Evolutionary conservation across 1,284 basidiomycete species (phyloP).

Genomic region (Exsudoporus floridanus): DNA sequence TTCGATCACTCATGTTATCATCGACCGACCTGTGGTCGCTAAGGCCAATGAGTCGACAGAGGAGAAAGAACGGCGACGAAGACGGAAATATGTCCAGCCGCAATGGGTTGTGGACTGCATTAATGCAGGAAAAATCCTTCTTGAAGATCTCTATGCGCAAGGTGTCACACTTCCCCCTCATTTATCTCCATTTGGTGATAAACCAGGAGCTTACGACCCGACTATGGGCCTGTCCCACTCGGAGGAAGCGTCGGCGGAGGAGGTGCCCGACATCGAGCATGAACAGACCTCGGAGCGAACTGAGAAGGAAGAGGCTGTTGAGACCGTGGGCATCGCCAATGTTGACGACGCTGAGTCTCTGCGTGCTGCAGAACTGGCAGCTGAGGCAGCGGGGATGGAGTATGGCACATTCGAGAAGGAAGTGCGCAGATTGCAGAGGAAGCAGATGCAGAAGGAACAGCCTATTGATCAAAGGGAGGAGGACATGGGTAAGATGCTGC

Average conservation of each 20-base stretch:
- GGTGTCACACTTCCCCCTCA: constrained; percentile 92
- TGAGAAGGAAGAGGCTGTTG: constrained; percentile 42
- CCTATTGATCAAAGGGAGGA: constrained; percentile 54
- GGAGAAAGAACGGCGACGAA: constrained; percentile 61
- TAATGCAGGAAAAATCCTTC: constrained; percentile 82
- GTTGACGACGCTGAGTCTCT: constrained; percentile 70
- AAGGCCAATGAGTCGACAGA: constrained; percentile 52
- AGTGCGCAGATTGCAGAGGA: constrained; percentile 67
- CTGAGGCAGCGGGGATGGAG: constrained; percentile 87
- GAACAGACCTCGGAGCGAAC: constrained; percentile 38
- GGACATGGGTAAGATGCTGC: constrained; percentile 97
- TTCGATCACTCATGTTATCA: constrained; percentile 93
- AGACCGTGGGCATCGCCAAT: constrained; percentile 45
- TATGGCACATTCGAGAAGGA: constrained; percentile 82
- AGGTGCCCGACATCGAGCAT: constrained; percentile 43
- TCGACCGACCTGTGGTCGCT: constrained; percentile 79
- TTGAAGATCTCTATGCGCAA: constrained; percentile 85
- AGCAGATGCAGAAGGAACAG: constrained; percentile 40
- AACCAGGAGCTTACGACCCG: constrained; percentile 77
- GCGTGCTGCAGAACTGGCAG: constrained; percentile 89
- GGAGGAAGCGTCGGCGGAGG: constrained; percentile 37
- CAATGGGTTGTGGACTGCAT: constrained; percentile 99
- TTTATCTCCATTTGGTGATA: constrained; percentile 91
- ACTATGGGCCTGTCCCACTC: constrained; percentile 42
- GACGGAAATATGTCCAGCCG: constrained; percentile 91